phyloP scores from a whole-genome alignment of 1,139 yeast species.

The Yamadazyma spencermartinsiae region DNA sequence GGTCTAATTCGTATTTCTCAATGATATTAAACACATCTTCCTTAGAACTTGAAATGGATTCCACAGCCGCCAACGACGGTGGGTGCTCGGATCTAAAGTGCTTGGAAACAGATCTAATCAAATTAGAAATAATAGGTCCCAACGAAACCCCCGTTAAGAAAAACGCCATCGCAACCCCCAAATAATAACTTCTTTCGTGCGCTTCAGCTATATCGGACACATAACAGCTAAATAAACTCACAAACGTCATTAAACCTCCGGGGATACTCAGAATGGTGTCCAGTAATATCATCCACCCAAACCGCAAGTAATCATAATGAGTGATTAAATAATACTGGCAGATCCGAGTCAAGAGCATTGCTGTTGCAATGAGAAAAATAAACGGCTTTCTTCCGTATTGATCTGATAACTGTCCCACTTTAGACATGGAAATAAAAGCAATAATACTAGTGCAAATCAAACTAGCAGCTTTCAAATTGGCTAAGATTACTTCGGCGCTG shows the following conservation, averaged over 20 bases:
- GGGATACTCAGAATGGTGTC: slow-evolving; percentile 45
- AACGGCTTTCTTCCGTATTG: slow-evolving; percentile 58
- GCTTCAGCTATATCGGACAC: slow-evolving; percentile 65
- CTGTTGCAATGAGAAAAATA: slow-evolving; percentile 34
- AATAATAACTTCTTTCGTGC: slow-evolving; percentile 48
- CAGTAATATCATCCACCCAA: slow-evolving; percentile 31
- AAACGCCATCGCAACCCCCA: slow-evolving; percentile 58
- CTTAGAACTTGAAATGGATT: no score
- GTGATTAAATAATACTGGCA: slow-evolving; percentile 29
- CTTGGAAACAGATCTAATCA: slow-evolving; percentile 22
- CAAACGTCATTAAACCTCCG: slow-evolving; percentile 53
- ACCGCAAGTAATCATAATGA: slow-evolving; percentile 28
- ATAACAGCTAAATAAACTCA: slow-evolving; percentile 57
- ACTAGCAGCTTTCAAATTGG: slow-evolving; percentile 29
- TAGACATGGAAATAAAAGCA: slow-evolving; percentile 39
- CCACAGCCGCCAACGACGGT: neutral
- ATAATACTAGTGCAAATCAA: slow-evolving; percentile 23
- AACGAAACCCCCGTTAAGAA: slow-evolving; percentile 58
- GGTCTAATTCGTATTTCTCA: slow-evolving; percentile 26
- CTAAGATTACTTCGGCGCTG: slow-evolving; percentile 33
- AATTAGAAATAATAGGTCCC: slow-evolving; percentile 64
- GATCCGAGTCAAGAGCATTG: slow-evolving; percentile 24
- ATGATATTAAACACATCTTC: slow-evolving; percentile 8
- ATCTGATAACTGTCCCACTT: slow-evolving; percentile 62
- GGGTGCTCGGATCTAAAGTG: slow-evolving; percentile 5